A percentile compares a stretch with the other conserved stretches of the same genome.
phyloP scores from a whole-genome alignment of 805 yeast species.

The Candida rishiriensis region DNA sequence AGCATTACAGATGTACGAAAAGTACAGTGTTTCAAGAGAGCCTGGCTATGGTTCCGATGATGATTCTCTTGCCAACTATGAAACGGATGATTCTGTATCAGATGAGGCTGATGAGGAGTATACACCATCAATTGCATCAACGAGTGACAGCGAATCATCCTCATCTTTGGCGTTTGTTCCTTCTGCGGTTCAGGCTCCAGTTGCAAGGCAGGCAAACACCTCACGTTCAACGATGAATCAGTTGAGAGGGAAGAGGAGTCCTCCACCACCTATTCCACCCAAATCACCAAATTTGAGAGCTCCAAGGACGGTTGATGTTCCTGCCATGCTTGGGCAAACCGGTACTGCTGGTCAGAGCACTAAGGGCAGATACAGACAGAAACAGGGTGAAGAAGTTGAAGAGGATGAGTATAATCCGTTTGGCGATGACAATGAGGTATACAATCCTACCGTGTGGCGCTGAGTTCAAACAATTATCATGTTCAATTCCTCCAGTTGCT shows the following conservation, averaged over 20 bases:
- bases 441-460: constrained; percentile 24
- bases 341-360: neutral
- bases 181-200: neutral
- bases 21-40: constrained; percentile 42
- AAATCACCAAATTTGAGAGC: constrained; percentile 15
- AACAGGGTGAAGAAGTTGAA: neutral
- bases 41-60: constrained; percentile 37
- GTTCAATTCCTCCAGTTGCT: no score
- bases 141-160: neutral
- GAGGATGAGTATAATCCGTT: constrained; percentile 28
- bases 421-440: constrained; percentile 29
- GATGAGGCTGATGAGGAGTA: constrained; percentile 5
- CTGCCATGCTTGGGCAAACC: neutral
- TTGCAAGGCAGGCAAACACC: neutral
- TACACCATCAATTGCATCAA: neutral
- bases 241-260: constrained; percentile 10
- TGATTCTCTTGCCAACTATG: constrained; percentile 37
- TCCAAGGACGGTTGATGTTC: constrained; percentile 1
- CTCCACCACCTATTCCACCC: constrained; percentile 30
- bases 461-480: no score
- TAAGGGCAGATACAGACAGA: neutral
- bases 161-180: neutral
- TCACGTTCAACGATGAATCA: neutral
- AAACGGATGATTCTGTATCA: constrained; percentile 25
- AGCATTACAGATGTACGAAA: constrained; percentile 67